Base-by-base conservation (phyloP, 2,329 filamentous ascomycete species). In the Claviceps humidiphila region DNA sequence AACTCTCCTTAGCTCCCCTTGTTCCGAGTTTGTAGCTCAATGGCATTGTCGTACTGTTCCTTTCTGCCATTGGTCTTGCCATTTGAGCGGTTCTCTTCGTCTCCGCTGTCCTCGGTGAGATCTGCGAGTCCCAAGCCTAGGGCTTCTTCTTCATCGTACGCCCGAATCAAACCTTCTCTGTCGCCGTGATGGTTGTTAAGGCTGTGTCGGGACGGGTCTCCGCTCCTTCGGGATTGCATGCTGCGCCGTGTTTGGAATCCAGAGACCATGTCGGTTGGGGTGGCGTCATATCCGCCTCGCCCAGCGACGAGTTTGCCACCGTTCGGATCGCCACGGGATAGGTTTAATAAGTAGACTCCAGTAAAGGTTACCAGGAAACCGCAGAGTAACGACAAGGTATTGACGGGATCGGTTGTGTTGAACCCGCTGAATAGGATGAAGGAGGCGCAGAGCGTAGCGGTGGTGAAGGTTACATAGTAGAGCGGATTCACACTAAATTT, bases 401-500 rank as follows among this genome's bases (percentile, higher is more conserved):
- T 95, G 59, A 95, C 87, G 5, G 85, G 78, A 60, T 95, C 88
- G 48, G 87, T 88, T 4, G 91, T 97, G 69, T 97, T 96, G 77
- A 97, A 97, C 54, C 91, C 91, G 60, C 83, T 82, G 73, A 95
- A 97, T 50, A 97, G 84, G 63, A 96, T 94, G 67, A 96, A 97
- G 2, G 91, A 96, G 53, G 91, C 91, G 67, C 87, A 85, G 43
- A 97, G 82, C 7, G 91, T 97, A 55, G 87, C 89, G 1, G 91
- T 97, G 2, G 91, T 96, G 67, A 97, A 97, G 2, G 89, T 95
- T 51, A 97, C 91, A 68, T 97, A 97, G 75, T 97, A 97, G 26
- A 96, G 78, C 6, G 90, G 90, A 65, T 96, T 96, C 52, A 96
- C 90, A 64, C 89, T 95, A 60, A 14, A 16, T 16, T 47, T 17